Conservation (phyloP, 2,329 filamentous ascomycete species). For the Curvularia sp. region DNA sequence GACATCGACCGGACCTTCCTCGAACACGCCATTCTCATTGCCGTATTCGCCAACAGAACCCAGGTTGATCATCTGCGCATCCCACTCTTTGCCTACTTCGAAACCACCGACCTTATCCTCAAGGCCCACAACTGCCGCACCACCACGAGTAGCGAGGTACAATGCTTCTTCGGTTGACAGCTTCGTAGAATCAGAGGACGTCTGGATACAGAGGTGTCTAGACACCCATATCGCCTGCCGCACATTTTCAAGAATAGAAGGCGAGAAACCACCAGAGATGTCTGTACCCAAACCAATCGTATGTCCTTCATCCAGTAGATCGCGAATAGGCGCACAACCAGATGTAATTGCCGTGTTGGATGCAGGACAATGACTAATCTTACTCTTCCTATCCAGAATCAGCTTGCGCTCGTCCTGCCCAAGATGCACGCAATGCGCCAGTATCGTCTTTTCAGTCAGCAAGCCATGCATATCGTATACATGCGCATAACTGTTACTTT, state of each 20-base stretch:
- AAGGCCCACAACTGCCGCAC: conserved; percentile 81
- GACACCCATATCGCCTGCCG: conserved; percentile 81
- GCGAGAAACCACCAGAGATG: conserved; percentile 84
- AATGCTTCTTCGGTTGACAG: conserved; percentile 85
- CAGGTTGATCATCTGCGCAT: conserved; percentile 82
- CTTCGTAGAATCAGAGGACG: conserved; percentile 59
- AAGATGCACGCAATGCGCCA: conserved; percentile 86
- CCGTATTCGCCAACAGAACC: conserved; percentile 51
- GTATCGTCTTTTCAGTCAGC: conserved; percentile 74
- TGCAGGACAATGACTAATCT: conserved; percentile 85
- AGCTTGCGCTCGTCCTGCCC: conserved; percentile 69
- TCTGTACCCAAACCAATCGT: conserved; percentile 89
- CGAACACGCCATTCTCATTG: conserved; percentile 50
- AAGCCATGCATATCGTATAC: conserved; percentile 80
- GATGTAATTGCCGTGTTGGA: conserved; percentile 84
- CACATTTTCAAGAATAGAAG: conserved; percentile 82
- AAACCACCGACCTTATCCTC: conserved; percentile 77
- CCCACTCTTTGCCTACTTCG: conserved; percentile 85
- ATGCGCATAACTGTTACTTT: conserved; percentile 67
- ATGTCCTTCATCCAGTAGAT: conserved; percentile 75
- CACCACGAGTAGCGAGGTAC: conserved; percentile 86
- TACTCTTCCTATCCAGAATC: conserved; percentile 67
- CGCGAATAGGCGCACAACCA: conserved; percentile 77
- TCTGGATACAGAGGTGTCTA: conserved; percentile 70
- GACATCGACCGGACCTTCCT: conserved; percentile 76